Conservation (phyloP, 768 basidiomycete species). For the Paxillus ammoniavirescens region DNA sequence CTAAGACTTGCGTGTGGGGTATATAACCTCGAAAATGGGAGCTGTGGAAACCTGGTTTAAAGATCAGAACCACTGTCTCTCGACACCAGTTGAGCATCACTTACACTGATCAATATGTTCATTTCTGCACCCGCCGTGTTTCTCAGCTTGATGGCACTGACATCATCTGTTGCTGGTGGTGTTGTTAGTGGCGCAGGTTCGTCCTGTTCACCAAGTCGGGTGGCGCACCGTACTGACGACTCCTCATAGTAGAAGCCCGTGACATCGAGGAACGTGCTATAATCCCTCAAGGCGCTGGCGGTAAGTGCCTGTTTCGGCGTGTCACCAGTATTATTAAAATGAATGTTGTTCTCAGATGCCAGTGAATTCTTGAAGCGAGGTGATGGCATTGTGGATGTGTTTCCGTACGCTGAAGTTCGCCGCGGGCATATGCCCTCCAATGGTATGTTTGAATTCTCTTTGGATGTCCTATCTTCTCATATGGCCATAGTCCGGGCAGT, state of each 20-base stretch:
- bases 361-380: no score
- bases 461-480: no score
- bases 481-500: no score
- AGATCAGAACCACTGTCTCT: no score
- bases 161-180: conserved; percentile 3
- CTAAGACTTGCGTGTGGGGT: background rate
- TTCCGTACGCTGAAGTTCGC: background rate
- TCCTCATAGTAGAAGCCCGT: background rate
- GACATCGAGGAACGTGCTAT: background rate
- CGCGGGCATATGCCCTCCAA: no score
- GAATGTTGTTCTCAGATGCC: no score
- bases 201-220: background rate
- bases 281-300: background rate
- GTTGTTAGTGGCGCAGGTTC: conserved; percentile 9
- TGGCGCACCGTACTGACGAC: background rate
- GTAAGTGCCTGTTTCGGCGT: conserved; percentile 1
- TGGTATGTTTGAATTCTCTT: no score
- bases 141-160: conserved; percentile 12
- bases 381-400: no score
- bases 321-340: no score
- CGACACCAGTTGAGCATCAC: no score
- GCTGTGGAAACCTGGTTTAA: background rate
- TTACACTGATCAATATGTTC: conserved; percentile 5
- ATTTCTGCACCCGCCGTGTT: conserved; percentile 7
- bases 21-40: conserved; percentile 11